Conservation (phyloP, 2,329 filamentous ascomycete species). For the Ophiocordyceps robertsii region DNA sequence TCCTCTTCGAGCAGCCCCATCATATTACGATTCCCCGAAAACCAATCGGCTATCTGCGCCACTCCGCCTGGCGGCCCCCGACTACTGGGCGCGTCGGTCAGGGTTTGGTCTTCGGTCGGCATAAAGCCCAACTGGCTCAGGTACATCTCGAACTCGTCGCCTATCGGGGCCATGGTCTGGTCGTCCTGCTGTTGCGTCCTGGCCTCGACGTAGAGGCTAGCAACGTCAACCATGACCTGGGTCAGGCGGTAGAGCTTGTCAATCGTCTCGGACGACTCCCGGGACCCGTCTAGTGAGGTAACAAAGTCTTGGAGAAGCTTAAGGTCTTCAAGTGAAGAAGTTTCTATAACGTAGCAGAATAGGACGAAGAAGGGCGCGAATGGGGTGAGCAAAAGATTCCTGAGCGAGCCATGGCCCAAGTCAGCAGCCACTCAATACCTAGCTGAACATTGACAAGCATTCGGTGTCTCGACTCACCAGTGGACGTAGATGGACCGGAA, state of each 20-base stretch:
- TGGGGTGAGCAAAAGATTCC: slow-evolving; percentile 41
- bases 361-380: slow-evolving; percentile 48
- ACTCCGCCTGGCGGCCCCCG: slow-evolving; percentile 11
- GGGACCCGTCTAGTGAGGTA: slow-evolving; percentile 36
- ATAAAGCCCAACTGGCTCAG: slow-evolving; percentile 50
- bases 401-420: slow-evolving; percentile 8
- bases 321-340: slow-evolving; percentile 38
- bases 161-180: slow-evolving; percentile 33
- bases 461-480: slow-evolving; percentile 25
- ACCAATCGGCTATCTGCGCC: slow-evolving; percentile 50
- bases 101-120: slow-evolving; percentile 22
- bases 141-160: slow-evolving; percentile 51
- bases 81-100: slow-evolving; percentile 10
- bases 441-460: too few species aligned
- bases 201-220: slow-evolving; percentile 47
- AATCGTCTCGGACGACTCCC: slow-evolving; percentile 41
- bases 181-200: slow-evolving; percentile 35
- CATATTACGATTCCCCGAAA: slow-evolving; percentile 51
- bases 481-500: slow-evolving; percentile 35
- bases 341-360: slow-evolving; percentile 44
- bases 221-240: slow-evolving; percentile 47
- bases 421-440: not conserved
- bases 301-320: slow-evolving; percentile 41
- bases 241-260: slow-evolving; percentile 49
- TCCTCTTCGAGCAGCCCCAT: slow-evolving; percentile 53